Percentiles rank a stretch among this genome's conserved stretches.
phyloP scores from a whole-genome alignment of 805 yeast genomes.

The Candida palmyrensis region DNA sequence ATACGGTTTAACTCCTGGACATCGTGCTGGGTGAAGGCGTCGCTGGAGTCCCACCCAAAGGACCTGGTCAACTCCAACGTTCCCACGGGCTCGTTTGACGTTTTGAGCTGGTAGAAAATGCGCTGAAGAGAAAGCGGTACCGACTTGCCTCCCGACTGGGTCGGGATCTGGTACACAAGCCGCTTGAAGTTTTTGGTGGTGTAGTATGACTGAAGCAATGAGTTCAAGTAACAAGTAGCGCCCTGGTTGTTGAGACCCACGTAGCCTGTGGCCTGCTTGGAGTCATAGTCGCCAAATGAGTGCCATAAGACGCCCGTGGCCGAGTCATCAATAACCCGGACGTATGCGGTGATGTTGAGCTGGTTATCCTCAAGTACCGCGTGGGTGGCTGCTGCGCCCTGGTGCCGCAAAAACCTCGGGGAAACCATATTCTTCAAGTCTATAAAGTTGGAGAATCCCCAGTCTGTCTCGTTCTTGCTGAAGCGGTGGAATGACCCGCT shows the following conservation, averaged over 20 bases:
- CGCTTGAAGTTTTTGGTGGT: constrained; percentile 79
- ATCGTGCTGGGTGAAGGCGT: constrained; percentile 96
- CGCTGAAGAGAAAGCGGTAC: constrained; percentile 87
- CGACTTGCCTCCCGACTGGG: constrained; percentile 42
- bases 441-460: constrained; percentile 88
- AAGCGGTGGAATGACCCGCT: constrained; percentile 78
- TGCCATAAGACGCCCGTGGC: constrained; percentile 94
- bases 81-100: constrained; percentile 70
- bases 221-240: constrained; percentile 95
- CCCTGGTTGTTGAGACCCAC: constrained; percentile 96
- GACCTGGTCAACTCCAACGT: constrained; percentile 84
- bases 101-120: constrained; percentile 73
- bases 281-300: constrained; percentile 76
- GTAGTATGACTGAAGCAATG: constrained; percentile 83
- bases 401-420: constrained; percentile 15
- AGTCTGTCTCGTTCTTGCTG: constrained; percentile 71
- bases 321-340: constrained; percentile 75
- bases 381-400: constrained; percentile 16
- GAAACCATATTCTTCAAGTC: constrained; percentile 45
- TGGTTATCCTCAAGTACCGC: constrained; percentile 48
- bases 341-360: constrained; percentile 70
- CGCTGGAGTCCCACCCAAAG: constrained; percentile 96
- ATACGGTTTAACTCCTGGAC: constrained; percentile 95
- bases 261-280: constrained; percentile 81
- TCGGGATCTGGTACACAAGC: constrained; percentile 86